Evolutionary conservation across 345 rosid genomes (phyloP), one percentile per base, ranked within the genome.

Genomic region (Populus simonii): DNA sequence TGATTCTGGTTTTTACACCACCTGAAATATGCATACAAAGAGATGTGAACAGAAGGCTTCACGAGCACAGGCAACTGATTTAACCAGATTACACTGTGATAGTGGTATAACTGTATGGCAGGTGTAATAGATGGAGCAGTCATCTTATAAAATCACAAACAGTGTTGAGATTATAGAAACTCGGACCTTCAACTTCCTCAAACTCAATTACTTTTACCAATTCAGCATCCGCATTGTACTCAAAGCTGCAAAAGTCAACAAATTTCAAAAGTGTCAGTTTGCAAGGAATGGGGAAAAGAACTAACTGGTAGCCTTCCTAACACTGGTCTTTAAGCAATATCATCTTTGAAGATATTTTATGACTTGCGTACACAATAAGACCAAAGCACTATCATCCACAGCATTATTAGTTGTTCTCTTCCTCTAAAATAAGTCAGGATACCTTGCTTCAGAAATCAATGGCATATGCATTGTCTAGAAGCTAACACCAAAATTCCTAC

Each of bases 121-220:
- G 62, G 33, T 68, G 31, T 66, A 47, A 65, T 29, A n/a, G 55
- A 8, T 66, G 65, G 18, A 63, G 47, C 38, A 2, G 67, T 68
- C 38, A 63, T 23, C 33, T 39, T 22, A 6, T 16, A 9, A 66
- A 20, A 45, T 8, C 53, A 23, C 47, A n/a, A 39, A 63, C 29
- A 43, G 22, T 17, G 41, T 39, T 43, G 39, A 63, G 17, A 62
- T 20, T 17, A 15, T n/a, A 53, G 51, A 45, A 65, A 23, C 57
- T 73, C 87, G 31, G 63, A 92, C 97, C 98, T 88, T 96, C 91
- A 66, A 84, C 90, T 88, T 91, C 87, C 84, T 90, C 96, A 73
- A 90, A 91, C 15, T 87, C 87, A 81, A 94, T 90, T 88, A 92
- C 97, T 79, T 94, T 96, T 68, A 90, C 88, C 80, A 91, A 79